phyloP scores from a whole-genome alignment of 345 rosid genomes.

The Aethionema arabicum region DNA sequence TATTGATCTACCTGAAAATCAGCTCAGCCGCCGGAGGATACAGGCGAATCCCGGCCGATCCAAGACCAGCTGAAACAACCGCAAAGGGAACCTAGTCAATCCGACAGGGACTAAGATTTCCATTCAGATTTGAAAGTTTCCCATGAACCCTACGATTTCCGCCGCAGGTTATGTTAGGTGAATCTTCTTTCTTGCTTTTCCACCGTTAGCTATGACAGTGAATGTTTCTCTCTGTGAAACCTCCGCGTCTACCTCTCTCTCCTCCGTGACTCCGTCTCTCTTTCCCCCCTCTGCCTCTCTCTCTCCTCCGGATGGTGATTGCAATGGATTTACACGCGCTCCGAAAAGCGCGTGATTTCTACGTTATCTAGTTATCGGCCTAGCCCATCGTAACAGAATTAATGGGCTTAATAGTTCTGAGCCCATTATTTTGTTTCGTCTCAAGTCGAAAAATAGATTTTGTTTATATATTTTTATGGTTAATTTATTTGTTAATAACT shows the following conservation, averaged over 20 bases:
- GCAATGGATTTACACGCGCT: conserved; percentile 36
- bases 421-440: conserved; percentile 17
- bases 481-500: no score
- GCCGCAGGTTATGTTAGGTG: conserved; percentile 20
- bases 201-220: conserved; percentile 11
- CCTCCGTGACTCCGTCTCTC: conserved; percentile 41
- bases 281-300: conserved; percentile 24
- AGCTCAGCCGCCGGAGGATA: conserved; percentile 48
- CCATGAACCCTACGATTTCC: conserved; percentile 43
- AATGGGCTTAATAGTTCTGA: neutral
- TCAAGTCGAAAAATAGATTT: no score
- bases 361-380: conserved; percentile 25
- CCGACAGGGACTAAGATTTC: conserved; percentile 49
- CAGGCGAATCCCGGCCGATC: conserved; percentile 44
- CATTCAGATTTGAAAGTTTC: conserved; percentile 61
- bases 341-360: conserved; percentile 37
- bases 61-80: conserved; percentile 33
- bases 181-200: conserved; percentile 7
- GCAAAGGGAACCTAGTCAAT: conserved; percentile 38
- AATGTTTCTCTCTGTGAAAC: conserved; percentile 27
- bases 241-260: conserved; percentile 16
- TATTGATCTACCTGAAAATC: conserved; percentile 30
- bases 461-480: no score
- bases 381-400: conserved; percentile 1
- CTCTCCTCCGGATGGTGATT: conserved; percentile 40